phyloP scores from a whole-genome alignment of 495 filamentous ascomycete genomes.

The Penicillium coffeae region DNA sequence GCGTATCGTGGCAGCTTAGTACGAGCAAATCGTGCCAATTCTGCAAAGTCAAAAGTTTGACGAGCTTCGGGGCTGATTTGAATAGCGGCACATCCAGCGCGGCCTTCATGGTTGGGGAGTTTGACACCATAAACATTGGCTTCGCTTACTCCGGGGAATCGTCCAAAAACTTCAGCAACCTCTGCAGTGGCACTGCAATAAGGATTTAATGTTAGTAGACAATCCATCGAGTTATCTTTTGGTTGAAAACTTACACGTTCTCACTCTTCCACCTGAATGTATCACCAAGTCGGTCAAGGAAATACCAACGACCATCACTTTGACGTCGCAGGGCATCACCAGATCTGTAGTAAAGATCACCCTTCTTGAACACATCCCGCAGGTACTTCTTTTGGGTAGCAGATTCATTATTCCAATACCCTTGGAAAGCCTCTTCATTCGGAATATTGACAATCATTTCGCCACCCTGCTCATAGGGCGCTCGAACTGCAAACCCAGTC shows the following conservation, averaged over 20 bases:
- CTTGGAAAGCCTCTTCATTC: constrained; percentile 56
- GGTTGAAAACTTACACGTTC: constrained; percentile 63
- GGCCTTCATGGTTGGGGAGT: constrained; percentile 66
- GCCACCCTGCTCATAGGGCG: constrained; percentile 63
- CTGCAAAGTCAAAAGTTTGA: constrained; percentile 49
- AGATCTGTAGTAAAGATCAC: constrained; percentile 70
- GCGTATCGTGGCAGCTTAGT: constrained; percentile 66
- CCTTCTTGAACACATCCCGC: constrained; percentile 66
- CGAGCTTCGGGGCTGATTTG: constrained; percentile 36
- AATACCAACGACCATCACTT: constrained; percentile 71
- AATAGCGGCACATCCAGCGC: constrained; percentile 65
- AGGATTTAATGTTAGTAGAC: not conserved
- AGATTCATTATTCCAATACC: constrained; percentile 64
- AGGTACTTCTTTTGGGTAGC: constrained; percentile 68
- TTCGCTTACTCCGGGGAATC: constrained; percentile 62
- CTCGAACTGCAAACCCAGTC: constrained; percentile 62
- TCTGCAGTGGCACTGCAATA: constrained; percentile 58
- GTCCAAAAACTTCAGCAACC: constrained; percentile 64
- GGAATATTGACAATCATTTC: constrained; percentile 72
- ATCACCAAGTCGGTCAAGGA: constrained; percentile 73
- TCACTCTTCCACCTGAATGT: constrained; percentile 84
- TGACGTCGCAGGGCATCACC: constrained; percentile 68
- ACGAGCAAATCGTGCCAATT: constrained; percentile 49
- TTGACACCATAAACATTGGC: constrained; percentile 77
- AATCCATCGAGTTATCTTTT: no score